Percentiles rank a stretch among this genome's conserved stretches.
Evolutionary conservation across 2,329 filamentous ascomycete genomes (phyloP).

Genomic region (Lecanicillium sp.): DNA sequence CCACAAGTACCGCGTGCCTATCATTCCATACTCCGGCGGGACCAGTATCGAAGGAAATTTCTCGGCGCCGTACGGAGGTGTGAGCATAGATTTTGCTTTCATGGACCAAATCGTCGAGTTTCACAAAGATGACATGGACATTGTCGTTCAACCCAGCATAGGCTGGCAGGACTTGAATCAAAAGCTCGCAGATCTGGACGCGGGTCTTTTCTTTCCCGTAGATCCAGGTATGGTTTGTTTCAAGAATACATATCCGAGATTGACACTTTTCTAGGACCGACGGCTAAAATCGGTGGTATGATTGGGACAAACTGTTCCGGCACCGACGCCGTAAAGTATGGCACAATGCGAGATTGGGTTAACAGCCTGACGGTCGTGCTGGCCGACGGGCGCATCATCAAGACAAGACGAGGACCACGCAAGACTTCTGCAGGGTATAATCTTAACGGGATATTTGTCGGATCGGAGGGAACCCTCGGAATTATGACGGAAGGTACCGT

Average conservation of each 20-base stretch:
- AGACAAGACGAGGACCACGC: conserved; percentile 68
- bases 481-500: conserved; percentile 71
- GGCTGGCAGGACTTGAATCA: conserved; percentile 90
- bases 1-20: conserved; percentile 71
- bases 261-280: conserved; percentile 37
- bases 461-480: conserved; percentile 75
- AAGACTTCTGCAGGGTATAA: conserved; percentile 83
- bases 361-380: conserved; percentile 77
- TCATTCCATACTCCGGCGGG: conserved; percentile 82
- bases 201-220: conserved; percentile 82
- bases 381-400: conserved; percentile 71
- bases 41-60: conserved; percentile 87
- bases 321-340: conserved; percentile 74
- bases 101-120: conserved; percentile 80
- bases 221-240: conserved; percentile 62
- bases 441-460: conserved; percentile 71
- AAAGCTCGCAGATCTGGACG: conserved; percentile 58
- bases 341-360: conserved; percentile 85
- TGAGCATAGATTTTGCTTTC: conserved; percentile 81
- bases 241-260: too few relatives aligned
- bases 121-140: conserved; percentile 83
- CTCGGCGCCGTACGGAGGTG: conserved; percentile 75
- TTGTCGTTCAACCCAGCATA: conserved; percentile 85
- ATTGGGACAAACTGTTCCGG: conserved; percentile 73
- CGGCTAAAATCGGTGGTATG: conserved; percentile 76